phyloP scores from a whole-genome alignment of 2,329 filamentous ascomycete species.

The Neocatenulostroma microsporum region DNA sequence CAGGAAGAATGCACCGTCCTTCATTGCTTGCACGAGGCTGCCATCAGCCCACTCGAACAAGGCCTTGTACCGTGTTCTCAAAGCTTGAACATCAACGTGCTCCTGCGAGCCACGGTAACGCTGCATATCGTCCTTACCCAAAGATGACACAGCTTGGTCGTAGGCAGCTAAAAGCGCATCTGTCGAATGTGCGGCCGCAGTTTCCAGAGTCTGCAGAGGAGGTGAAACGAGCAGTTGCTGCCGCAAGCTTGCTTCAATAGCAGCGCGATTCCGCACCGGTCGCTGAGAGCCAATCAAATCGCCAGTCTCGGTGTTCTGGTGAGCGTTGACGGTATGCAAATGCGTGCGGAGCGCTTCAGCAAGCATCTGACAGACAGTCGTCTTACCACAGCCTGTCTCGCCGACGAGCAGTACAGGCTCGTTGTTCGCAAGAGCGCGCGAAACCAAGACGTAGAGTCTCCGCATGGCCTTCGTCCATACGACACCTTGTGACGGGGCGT shows the following conservation, averaged over 20 bases:
- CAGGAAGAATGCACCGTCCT: slow-evolving; percentile 78
- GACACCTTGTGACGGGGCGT: slow-evolving; percentile 53
- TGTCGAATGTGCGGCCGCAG: slow-evolving; percentile 28
- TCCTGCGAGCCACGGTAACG: slow-evolving; percentile 9
- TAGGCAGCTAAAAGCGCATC: slow-evolving; percentile 55
- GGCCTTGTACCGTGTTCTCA: slow-evolving; percentile 62
- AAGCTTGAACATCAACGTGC: slow-evolving; percentile 33
- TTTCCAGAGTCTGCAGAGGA: slow-evolving; percentile 15
- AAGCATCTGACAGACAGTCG: slow-evolving; percentile 86
- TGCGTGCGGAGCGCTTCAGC: slow-evolving; percentile 70
- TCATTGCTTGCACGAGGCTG: slow-evolving; percentile 90
- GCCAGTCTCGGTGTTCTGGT: slow-evolving; percentile 96
- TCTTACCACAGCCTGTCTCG: slow-evolving; percentile 97
- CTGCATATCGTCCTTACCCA: slow-evolving; percentile 12
- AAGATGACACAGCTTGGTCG: slow-evolving; percentile 39
- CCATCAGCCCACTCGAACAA: slow-evolving; percentile 97
- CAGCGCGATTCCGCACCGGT: slow-evolving; percentile 76
- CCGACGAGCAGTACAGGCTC: slow-evolving; percentile 92
- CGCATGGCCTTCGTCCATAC: slow-evolving; percentile 97
- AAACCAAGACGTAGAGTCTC: slow-evolving; percentile 81
- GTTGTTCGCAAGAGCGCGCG: slow-evolving; percentile 75
- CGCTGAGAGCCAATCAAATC: slow-evolving; percentile 94
- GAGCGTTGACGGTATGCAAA: slow-evolving; percentile 87
- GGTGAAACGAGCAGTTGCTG: slow-evolving; percentile 49
- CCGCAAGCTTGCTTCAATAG: slow-evolving; percentile 58